phyloP scores from a whole-genome alignment of 495 filamentous ascomycete genomes.

The Aspergillus asperescens region DNA sequence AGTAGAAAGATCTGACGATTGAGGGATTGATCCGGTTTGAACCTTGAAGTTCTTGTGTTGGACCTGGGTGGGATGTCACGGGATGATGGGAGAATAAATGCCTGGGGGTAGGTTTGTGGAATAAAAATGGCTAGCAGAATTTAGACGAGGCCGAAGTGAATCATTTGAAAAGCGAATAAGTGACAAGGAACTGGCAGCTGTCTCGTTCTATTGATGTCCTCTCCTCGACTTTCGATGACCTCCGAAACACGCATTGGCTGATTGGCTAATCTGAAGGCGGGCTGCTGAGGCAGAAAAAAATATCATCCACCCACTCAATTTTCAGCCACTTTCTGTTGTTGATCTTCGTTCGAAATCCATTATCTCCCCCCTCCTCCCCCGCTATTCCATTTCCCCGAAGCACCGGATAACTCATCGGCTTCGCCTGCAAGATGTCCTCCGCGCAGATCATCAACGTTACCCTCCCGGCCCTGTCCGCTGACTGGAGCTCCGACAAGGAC shows the following conservation, averaged over 20 bases:
- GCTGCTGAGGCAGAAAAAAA: conserved; percentile 32
- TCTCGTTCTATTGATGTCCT: not conserved
- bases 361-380: conserved; percentile 14
- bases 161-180: not conserved
- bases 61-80: too few relatives aligned
- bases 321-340: conserved; percentile 10
- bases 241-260: conserved; percentile 25
- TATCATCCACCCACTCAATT: conserved; percentile 21
- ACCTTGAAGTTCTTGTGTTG: too few relatives aligned
- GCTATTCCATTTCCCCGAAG: conserved; percentile 8
- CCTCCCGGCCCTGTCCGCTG: conserved; percentile 71
- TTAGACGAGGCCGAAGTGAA: too few relatives aligned
- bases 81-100: too few relatives aligned
- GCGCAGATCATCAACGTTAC: conserved; percentile 47
- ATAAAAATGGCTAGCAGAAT: too few relatives aligned
- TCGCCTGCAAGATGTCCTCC: conserved; percentile 40
- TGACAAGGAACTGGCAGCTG: not conserved
- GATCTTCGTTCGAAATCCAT: conserved; percentile 7
- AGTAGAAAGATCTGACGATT: not conserved
- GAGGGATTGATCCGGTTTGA: too few relatives aligned
- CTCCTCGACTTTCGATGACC: conserved; percentile 18
- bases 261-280: conserved; percentile 31
- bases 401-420: conserved; percentile 1
- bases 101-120: too few relatives aligned
- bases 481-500: conserved; percentile 84